A percentile compares a stretch with the other conserved stretches of the same genome.
Evolutionary conservation across 148 eudicot species (phyloP).

Genomic region (Mesembryanthemum crystallinum): DNA sequence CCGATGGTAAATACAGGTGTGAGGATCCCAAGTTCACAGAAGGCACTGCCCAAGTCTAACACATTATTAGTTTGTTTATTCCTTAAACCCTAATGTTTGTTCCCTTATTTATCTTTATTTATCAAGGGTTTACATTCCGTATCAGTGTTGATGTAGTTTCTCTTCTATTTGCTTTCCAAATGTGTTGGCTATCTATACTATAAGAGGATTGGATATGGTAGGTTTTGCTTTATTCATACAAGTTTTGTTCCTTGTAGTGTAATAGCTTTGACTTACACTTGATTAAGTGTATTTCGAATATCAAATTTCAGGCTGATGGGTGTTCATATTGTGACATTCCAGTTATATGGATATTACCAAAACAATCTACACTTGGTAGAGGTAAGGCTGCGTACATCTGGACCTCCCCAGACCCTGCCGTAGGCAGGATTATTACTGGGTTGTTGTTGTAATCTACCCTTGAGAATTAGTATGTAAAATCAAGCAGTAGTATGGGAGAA

Average conservation of each 20-base stretch:
- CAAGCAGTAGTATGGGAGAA: too few relatives aligned
- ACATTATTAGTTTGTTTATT: slow-evolving; percentile 62
- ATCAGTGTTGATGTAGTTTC: neutral
- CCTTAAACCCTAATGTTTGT: slow-evolving; percentile 48
- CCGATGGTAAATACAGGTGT: slow-evolving; percentile 90
- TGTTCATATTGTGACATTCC: too few relatives aligned
- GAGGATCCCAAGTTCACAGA: slow-evolving; percentile 97
- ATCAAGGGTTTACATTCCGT: neutral
- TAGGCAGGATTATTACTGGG: too few relatives aligned
- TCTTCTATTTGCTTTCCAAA: slow-evolving; percentile 10
- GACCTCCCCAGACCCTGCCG: too few relatives aligned
- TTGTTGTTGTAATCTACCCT: too few relatives aligned
- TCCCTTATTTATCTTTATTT: too few relatives aligned
- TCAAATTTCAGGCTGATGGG: too few relatives aligned
- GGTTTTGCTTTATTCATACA: slow-evolving; percentile 52
- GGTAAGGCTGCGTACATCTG: too few relatives aligned
- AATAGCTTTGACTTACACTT: neutral
- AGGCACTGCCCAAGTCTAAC: slow-evolving; percentile 90
- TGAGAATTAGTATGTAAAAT: too few relatives aligned
- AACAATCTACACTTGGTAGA: too few relatives aligned
- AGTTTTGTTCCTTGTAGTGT: slow-evolving; percentile 7
- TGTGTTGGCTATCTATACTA: slow-evolving; percentile 77
- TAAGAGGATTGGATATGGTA: slow-evolving; percentile 57
- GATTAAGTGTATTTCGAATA: too few relatives aligned
- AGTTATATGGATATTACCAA: too few relatives aligned